Conservation (phyloP, 2,329 filamentous ascomycete genomes). For the Epichloe coenophiala region DNA sequence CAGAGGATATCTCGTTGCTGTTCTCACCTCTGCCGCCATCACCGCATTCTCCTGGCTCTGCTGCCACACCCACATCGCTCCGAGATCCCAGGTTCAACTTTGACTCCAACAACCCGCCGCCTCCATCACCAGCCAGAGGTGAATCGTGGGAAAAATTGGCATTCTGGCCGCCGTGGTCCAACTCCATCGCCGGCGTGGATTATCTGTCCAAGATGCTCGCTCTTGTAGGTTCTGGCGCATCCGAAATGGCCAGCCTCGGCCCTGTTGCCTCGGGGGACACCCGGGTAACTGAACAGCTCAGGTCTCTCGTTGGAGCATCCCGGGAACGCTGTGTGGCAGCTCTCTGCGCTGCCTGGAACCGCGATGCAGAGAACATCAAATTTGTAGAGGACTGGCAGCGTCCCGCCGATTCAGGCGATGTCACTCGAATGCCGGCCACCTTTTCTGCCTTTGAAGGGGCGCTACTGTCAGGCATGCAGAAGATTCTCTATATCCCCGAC, state of each 20-base stretch:
- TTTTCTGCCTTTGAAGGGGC: constrained; percentile 79
- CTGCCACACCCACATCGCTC: constrained; percentile 42
- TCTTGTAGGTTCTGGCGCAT: constrained; percentile 73
- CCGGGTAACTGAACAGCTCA: constrained; percentile 57
- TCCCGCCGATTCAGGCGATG: constrained; percentile 64
- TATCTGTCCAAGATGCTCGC: constrained; percentile 74
- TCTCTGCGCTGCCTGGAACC: constrained; percentile 82
- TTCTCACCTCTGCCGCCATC: constrained; percentile 67
- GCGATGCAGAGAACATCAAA: constrained; percentile 85
- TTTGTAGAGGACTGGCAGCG: constrained; percentile 89
- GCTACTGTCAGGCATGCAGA: constrained; percentile 77
- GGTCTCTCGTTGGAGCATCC: constrained; percentile 58
- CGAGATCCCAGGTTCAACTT: constrained; percentile 68
- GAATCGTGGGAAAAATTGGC: constrained; percentile 89
- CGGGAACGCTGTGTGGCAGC: constrained; percentile 78
- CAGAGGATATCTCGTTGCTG: constrained; percentile 79
- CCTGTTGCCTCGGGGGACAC: constrained; percentile 44
- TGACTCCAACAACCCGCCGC: constrained; percentile 63
- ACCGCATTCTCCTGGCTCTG: constrained; percentile 38
- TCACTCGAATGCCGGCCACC: constrained; percentile 80
- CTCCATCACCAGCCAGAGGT: constrained; percentile 62
- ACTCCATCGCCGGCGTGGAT: constrained; percentile 81
- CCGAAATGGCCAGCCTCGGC: constrained; percentile 66
- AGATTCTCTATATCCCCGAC: constrained; percentile 86
- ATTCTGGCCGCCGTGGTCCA: constrained; percentile 91